A percentile compares a stretch with the other conserved stretches of the same genome.
phyloP scores from a whole-genome alignment of 108 stramenopile species.

The Nitzschia sp. region DNA sequence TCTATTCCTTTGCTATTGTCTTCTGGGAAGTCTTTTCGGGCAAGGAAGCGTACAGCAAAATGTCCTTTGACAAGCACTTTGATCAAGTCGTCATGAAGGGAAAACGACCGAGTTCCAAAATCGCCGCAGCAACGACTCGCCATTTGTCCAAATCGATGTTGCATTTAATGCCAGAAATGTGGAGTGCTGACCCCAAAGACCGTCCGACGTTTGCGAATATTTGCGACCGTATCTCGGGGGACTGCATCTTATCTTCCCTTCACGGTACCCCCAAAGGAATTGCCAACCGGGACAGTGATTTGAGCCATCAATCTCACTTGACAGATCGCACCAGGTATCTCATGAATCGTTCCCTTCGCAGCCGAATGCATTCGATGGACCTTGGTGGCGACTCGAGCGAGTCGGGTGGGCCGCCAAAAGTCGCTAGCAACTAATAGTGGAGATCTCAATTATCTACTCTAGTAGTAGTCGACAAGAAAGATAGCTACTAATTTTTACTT shows the following conservation, averaged over 20 bases:
- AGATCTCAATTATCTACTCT: too few relatives aligned
- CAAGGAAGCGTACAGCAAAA: conserved; percentile 32
- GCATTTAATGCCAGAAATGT: conserved; percentile 25
- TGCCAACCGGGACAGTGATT: background rate
- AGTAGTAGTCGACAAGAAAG: too few relatives aligned
- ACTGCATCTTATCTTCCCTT: background rate
- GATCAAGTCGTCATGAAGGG: conserved; percentile 46
- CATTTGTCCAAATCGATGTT: conserved; percentile 8
- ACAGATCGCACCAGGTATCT: conserved; percentile 14
- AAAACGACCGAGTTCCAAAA: conserved; percentile 28
- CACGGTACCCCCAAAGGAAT: background rate
- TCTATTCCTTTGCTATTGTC: conserved; percentile 43
- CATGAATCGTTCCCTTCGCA: conserved; percentile 11
- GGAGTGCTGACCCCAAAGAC: conserved; percentile 26
- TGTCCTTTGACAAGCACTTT: conserved; percentile 35
- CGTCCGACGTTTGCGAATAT: conserved; percentile 33
- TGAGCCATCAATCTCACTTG: conserved; percentile 2
- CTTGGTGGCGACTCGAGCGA: background rate
- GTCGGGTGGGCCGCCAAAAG: too few relatives aligned
- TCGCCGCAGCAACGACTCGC: background rate
- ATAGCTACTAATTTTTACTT: too few relatives aligned
- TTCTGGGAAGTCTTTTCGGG: conserved; percentile 50
- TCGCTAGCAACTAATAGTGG: too few relatives aligned
- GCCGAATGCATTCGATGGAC: conserved; percentile 1
- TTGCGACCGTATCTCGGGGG: conserved; percentile 14